Evolutionary conservation across 805 yeast genomes (phyloP), one percentile per base, ranked within the genome.

Genomic region (Monosporozyma aerobia): DNA sequence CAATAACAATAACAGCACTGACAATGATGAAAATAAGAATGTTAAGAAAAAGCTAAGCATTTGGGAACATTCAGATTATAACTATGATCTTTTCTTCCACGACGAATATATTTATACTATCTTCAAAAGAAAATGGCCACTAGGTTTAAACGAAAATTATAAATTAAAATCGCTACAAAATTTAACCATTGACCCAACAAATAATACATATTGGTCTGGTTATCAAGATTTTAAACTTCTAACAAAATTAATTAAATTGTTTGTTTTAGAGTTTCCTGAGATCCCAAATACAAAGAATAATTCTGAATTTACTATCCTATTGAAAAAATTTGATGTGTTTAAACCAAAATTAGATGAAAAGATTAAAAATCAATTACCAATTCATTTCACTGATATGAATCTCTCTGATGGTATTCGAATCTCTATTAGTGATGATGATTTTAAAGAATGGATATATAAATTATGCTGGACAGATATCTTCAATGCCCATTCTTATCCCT

Each of bases 401-500:
- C 52, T 52, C 7, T 47, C 47, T 23, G 37, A 47, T 25, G 58
- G 57, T 22, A 44, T 61, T 6, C 43, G 25, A 5, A 41, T 62
- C 30, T 44, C 54, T 13, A 54, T 61, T 11, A 52, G 47, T 23
- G 32, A 48, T 16, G 53, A 11, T 6, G 22, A 48, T 32, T 58
- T 58, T 23, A 57, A 59, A 16, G 56, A 58, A 30, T 67, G 67
- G 67, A 44, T 57, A 6, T 53, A 56, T 19, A 61, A 57, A 46
- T 48, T 62, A 13, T 56, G 61, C 39, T 68, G 72, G 72, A 47
- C 61, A 1, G 60, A 64, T 41, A 57, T 63, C 11, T 68, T 68
- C 51, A 59, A 64, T 50, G 45, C 59, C 2, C 66, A 63, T 52
- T 57, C 59, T 10, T 40, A 45, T 19, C 53, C 55, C 14, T 57